A percentile compares a stretch with the other conserved stretches of the same genome.
Evolutionary conservation across 805 yeast genomes (phyloP).

Genomic region (Barnettozyma pratensis): DNA sequence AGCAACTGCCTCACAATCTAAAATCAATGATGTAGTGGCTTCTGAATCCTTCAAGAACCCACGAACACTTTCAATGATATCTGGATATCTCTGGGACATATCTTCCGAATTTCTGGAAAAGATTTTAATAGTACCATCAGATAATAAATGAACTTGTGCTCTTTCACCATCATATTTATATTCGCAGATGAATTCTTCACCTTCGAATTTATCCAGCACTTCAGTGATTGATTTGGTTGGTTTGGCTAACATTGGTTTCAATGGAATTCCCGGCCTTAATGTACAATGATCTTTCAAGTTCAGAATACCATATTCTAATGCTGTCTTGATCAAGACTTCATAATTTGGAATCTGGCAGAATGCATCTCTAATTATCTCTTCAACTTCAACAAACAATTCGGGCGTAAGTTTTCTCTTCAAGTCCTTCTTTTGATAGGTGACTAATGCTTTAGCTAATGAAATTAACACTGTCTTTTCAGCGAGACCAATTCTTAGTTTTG

Average conservation of each 20-base stretch:
- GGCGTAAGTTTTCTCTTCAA: constrained; percentile 28
- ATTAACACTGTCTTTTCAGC: constrained; percentile 90
- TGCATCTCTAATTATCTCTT: constrained; percentile 76
- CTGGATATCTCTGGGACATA: constrained; percentile 96
- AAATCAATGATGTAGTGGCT: constrained; percentile 53
- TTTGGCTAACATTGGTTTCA: constrained; percentile 97
- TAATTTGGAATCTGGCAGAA: constrained; percentile 90
- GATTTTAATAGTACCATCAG: constrained; percentile 62
- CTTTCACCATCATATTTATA: constrained; percentile 98
- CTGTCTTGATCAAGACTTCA: constrained; percentile 65
- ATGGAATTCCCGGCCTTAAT: constrained; percentile 86
- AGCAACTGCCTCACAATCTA: constrained; percentile 97
- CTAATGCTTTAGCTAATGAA: constrained; percentile 79
- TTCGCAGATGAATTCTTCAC: constrained; percentile 86
- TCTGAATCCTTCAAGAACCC: constrained; percentile 42
- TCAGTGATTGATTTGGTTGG: constrained; percentile 95
- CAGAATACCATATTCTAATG: constrained; percentile 62
- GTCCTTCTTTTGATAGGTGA: constrained; percentile 53
- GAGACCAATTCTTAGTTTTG: constrained; percentile 86
- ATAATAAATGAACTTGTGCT: constrained; percentile 82
- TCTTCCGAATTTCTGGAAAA: constrained; percentile 95
- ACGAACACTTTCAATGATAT: constrained; percentile 63
- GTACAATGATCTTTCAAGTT: constrained; percentile 63
- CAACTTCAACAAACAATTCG: constrained; percentile 56
- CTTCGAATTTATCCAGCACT: constrained; percentile 82